Conservation (phyloP, 176 grass and related monocot genomes). For the Hordeum marinum region DNA sequence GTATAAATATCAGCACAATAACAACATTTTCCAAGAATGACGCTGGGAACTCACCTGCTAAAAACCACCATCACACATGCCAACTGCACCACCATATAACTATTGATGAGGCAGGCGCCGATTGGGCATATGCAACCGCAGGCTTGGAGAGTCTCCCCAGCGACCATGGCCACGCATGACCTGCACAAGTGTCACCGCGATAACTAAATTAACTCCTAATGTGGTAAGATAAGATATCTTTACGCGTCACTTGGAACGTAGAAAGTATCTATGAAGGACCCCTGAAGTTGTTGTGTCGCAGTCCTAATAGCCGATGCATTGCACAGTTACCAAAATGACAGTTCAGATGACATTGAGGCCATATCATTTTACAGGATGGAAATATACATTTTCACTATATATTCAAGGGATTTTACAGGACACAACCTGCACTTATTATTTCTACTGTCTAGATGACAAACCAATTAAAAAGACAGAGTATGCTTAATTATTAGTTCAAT, state of each 20-base stretch:
- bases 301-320: neutral
- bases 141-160: neutral
- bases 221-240: slow-evolving; percentile 21
- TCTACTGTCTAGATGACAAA: neutral
- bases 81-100: slow-evolving; percentile 40
- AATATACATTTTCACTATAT: neutral
- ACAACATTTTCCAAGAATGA: slow-evolving; percentile 17
- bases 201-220: slow-evolving; percentile 18
- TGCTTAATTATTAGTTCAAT: neutral
- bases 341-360: neutral
- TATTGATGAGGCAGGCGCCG: slow-evolving; percentile 11
- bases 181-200: slow-evolving; percentile 1
- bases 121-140: slow-evolving; percentile 14
- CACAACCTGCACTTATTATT: neutral
- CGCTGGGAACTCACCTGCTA: slow-evolving; percentile 37
- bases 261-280: neutral
- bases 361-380: neutral
- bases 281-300: neutral
- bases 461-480: neutral
- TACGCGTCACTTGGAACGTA: neutral
- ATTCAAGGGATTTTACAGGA: slow-evolving; percentile 14
- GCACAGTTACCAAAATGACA: neutral
- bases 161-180: slow-evolving; percentile 7
- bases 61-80: slow-evolving; percentile 6
- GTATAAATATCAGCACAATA: slow-evolving; percentile 3